Base-by-base conservation (phyloP, 1,284 basidiomycete species). In the Trichosporon coremiiforme region DNA sequence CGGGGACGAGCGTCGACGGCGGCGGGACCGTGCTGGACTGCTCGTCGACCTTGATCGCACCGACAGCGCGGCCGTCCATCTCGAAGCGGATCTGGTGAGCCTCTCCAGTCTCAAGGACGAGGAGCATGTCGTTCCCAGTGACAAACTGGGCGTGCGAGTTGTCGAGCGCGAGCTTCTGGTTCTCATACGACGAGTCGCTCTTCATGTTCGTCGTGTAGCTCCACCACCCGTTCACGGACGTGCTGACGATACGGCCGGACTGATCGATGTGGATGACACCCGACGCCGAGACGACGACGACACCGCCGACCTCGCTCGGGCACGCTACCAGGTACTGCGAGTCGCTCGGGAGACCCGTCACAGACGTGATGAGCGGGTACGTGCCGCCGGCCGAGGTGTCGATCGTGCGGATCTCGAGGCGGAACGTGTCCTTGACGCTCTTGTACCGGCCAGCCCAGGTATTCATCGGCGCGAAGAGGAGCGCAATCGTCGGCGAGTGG, bases 261-360 rank as follows among this genome's bases (percentile, higher is more conserved):
- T 95, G 94, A 80, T 98, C 95, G 76, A 98, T 87, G 79, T 98
- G 94, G 35, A 98, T 86, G 70, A 99, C 83, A 0, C 92, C 88
- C 76, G 96, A 95, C 67, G 89, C 86, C 0, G 92, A 89, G 22
- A 93, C 84, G 60, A 99, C 84, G 17, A 98, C 84, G 0, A 97
- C 90, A 50, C 96, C 97, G 1, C 95, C 94, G n/a, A 96, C 85
- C 7, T 88, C 86, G 55, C 89, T 85, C 0, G 93, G 89, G 78
- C 94, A 97, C 0, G 95, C 87, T 0, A 91, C 84, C 66, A 99
- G 85, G 47, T 89, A 88, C 65, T 92, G 84, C 72, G 87, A 89
- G 80, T 98, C 94, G 79, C 91, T 89, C 0, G 97, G 95, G 1
- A 98, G 86, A 17, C 87, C 87, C n/a, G 91, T 88, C 63, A 93